Conservation (phyloP, 2,329 filamentous ascomycete species). For the Fusarium haematococcum region DNA sequence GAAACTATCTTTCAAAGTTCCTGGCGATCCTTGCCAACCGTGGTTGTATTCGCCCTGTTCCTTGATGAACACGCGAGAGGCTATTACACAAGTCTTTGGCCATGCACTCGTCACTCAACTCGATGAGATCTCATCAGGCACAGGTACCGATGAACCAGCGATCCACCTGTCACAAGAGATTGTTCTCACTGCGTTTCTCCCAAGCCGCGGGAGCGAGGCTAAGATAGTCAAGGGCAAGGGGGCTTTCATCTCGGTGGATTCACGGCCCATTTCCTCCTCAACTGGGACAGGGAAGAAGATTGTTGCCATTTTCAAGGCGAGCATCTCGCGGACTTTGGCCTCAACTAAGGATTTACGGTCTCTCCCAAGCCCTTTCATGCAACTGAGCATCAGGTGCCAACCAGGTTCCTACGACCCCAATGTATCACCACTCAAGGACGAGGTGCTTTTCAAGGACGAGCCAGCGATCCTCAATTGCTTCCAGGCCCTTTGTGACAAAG, state of each 20-base stretch:
- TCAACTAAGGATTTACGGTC: constrained; percentile 38
- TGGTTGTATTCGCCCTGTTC: constrained; percentile 73
- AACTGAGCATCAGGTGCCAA: constrained; percentile 72
- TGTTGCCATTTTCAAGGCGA: constrained; percentile 62
- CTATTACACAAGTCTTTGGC: constrained; percentile 72
- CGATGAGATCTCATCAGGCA: constrained; percentile 51
- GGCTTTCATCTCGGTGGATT: constrained; percentile 76
- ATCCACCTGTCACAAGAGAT: constrained; percentile 3
- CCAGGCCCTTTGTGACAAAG: constrained; percentile 54
- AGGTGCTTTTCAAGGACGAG: constrained; percentile 75
- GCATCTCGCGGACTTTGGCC: constrained; percentile 52
- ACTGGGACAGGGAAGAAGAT: constrained; percentile 72
- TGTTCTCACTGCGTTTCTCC: constrained; percentile 62
- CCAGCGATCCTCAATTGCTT: constrained; percentile 58
- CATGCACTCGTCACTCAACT: constrained; percentile 67
- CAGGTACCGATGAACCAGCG: background rate
- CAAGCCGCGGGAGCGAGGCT: constrained; percentile 60
- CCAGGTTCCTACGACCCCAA: constrained; percentile 76
- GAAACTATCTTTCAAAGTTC: constrained; percentile 69
- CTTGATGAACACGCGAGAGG: constrained; percentile 64
- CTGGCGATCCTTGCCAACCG: constrained; percentile 61
- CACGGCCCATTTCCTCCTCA: constrained; percentile 69
- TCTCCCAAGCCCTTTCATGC: constrained; percentile 69
- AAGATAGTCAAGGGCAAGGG: constrained; percentile 59
- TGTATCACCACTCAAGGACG: constrained; percentile 77